Evolutionary conservation across 73 alveolate species (phyloP), one percentile per base, ranked within the genome.

Genomic region (Paramecium primaurelia): DNA sequence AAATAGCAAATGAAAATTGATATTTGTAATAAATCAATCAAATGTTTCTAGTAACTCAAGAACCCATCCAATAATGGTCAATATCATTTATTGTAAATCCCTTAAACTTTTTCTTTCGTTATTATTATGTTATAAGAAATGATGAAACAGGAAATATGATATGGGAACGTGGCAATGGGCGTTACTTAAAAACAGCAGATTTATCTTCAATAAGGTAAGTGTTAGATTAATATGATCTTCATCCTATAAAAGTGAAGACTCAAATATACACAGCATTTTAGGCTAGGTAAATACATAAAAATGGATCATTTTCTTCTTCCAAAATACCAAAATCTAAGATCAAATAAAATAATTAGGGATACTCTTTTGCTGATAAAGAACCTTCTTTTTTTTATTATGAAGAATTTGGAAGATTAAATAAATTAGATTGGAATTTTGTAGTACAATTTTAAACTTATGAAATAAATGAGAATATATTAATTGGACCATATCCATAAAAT

Each of bases 131-230:
- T 6, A 80, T 80, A 3, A 18, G 75, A 28, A 80, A 80, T 36
- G 91, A 80, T 22, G 75, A 80, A 18, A 49, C 71, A 28, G 75
- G 75, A 7, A 26, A 59, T 25, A 80, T 80, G 91, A 49, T 80
- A 45, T 80, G 91, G 91, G 91, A 80, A 49, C 71, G 91, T 0
- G 91, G 91, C 16, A 42, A 42, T 26, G 91, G 91, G 9, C 36
- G 91, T 22, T 22, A 20, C 38, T 26, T 80, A 80, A 80, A 80
- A 42, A 45, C 77, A 14, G 91, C 47, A 64, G 91, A 80, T 80
- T 45, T 80, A 73, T 26, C 49, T 8, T 73, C 87, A 30, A 30
- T 73, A 12, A 73, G 87, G 47, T 40, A 73, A 34, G 87, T 73
- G 10, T 34, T 37, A 6, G 87, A 73, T 16, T 36, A 73, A 25